Base-by-base conservation (phyloP, 2,329 filamentous ascomycete genomes). In the Laburnicola sp. region DNA sequence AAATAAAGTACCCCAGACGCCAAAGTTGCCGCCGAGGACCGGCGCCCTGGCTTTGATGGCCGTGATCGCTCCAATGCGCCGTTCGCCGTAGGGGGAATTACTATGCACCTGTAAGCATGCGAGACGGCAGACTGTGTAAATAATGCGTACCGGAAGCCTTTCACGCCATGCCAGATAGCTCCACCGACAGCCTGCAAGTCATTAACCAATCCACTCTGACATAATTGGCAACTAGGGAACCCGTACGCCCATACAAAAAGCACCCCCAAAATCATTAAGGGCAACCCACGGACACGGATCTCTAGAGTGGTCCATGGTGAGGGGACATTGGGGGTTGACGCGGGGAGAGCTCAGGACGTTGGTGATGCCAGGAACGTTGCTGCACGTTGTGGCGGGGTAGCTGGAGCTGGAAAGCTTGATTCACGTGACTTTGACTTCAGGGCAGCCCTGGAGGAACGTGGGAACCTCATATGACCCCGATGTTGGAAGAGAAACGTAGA, bases 211-310 rank as follows among this genome's bases (percentile, higher is more conserved):
- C 35, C 16, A 7, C 32, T 27, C 45, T 58, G 49, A 54, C 56
- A 46, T 53, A 48, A 52, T 51, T 39, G 40, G 26, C 25, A n/a
- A 38, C 30, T 43, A 22, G 32, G 31, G 23, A 6, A 60, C n/a
- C 80, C 88, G 61, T 87, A 92, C 90, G 64, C 92, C 91, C 91
- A 96, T 97, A 71, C 83, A 86, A 70, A 97, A 96, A 45, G 92
- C 93, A 76, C 93, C 93, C 56, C 93, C 93, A 73, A 97, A 97
- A 78, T 97, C 93, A 76, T 91, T 96, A 59, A 97, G 82, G 60
- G 93, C 88, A 69, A 97, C 92, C 86, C 87, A 97, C 48, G 93
- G 92, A 77, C 93, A 97, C 57, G 93, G 93, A 76, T 97, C 92
- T 78, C 92, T 83, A 60, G 88, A 87, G 81, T 97, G 92, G 84